Base-by-base conservation (phyloP, 257 asterid species). In the Thymus mandschuricus region DNA sequence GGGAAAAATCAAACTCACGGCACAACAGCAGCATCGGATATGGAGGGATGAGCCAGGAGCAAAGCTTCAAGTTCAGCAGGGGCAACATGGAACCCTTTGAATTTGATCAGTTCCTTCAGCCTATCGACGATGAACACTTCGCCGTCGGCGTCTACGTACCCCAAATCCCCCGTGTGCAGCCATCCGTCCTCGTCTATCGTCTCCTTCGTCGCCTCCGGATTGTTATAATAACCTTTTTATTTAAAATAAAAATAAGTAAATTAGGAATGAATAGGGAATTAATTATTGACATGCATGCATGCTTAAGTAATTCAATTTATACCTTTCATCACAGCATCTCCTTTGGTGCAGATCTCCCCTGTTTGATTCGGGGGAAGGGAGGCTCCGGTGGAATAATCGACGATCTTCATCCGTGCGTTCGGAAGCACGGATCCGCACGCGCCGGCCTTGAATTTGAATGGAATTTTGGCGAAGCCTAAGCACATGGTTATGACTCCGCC, bases 51-150 rank as follows among this genome's bases (percentile, higher is more conserved):
- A n/a, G 87, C 74, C 2, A 82, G 10, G 12, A 86, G 76, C 73
- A 86, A 50, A 45, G 92, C 87, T 72, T 86, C 92, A n/a, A 86
- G 81, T 59, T 86, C 86, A 10, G 92, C 89, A 3, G 92, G 92
- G 9, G 92, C 92, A 1, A 86, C 69, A 57, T 86, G 92, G 48
- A 82, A 84, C 0, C 92, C 92, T 79, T 86, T 84, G 72, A 75
- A 82, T 71, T 84, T 86, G 13, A 86, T 86, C 79, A 86, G 40
- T 63, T 86, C 92, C 68, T 86, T 86, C 78, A 86, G 52, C 34
- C 92, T 74, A 30, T 86, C 92, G 6, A 86, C 89, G 13, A 86
- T 80, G 79, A 80, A 86, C 33, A 86, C 56, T 60, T 86, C 86
- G 10, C 71, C 84, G 3, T 82, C 83, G 6, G 15, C 75, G 49